phyloP scores from a whole-genome alignment of 2,329 filamentous ascomycete genomes.

The Neopestalotiopsis sp. region DNA sequence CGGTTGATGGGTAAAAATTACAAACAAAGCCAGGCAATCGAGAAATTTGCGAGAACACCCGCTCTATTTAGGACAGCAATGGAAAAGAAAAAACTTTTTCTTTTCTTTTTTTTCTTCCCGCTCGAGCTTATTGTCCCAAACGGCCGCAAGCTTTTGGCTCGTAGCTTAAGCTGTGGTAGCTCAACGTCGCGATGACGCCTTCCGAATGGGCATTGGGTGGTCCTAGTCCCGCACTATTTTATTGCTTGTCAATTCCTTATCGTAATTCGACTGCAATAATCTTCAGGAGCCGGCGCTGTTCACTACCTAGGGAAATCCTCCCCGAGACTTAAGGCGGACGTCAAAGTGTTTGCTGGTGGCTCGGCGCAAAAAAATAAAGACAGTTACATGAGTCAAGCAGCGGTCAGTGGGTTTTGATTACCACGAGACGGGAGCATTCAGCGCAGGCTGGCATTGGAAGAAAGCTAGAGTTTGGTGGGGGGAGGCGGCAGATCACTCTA shows the following conservation, averaged over 20 bases:
- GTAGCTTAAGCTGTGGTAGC: not conserved
- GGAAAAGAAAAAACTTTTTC: not conserved
- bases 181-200: slow-evolving; percentile 1
- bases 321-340: not conserved
- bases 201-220: not conserved
- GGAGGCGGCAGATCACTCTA: not conserved
- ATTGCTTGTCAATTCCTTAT: not conserved
- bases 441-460: not conserved
- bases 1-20: not conserved
- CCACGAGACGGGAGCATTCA: not conserved
- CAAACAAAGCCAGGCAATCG: not conserved
- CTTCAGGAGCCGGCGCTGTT: not conserved
- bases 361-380: not conserved
- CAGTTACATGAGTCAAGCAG: not conserved
- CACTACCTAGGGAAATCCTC: not conserved
- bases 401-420: not conserved
- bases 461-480: not conserved
- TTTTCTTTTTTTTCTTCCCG: not conserved
- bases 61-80: not conserved
- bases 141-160: not conserved
- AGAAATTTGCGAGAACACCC: not conserved
- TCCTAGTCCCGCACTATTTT: not conserved
- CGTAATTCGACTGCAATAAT: not conserved
- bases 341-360: not conserved
- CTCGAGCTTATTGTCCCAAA: not conserved